phyloP scores from a whole-genome alignment of 768 basidiomycete genomes.

The Fomitopsis serialis region DNA sequence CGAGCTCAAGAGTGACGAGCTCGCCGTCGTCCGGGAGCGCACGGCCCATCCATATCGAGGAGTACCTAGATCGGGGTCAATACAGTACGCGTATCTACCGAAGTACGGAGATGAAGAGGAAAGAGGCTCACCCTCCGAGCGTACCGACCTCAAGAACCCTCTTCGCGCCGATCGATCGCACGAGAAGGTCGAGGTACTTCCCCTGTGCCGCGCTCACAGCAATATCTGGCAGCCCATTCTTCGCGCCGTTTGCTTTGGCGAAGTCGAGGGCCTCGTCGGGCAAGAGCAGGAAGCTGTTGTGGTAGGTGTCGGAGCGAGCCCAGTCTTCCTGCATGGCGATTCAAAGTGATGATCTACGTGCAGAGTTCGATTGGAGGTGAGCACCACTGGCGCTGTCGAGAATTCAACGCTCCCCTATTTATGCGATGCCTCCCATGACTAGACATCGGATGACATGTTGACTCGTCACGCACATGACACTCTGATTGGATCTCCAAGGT shows the following conservation, averaged over 20 bases:
- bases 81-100: no score
- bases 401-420: no score
- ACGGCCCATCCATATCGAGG: constrained; percentile 30
- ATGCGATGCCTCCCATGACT: no score
- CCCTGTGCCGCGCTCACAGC: constrained; percentile 51
- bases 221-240: constrained; percentile 44
- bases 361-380: background rate
- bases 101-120: background rate
- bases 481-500: no score
- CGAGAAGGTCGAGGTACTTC: constrained; percentile 51
- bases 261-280: constrained; percentile 39
- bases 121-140: constrained; percentile 48
- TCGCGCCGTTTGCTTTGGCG: constrained; percentile 34
- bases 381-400: no score
- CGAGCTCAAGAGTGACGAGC: constrained; percentile 41
- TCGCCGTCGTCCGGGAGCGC: constrained; percentile 45
- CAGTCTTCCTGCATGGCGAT: constrained; percentile 27
- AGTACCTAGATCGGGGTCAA: constrained; percentile 20
- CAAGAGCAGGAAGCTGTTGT: constrained; percentile 47
- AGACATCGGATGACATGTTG: no score
- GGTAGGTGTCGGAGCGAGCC: constrained; percentile 48
- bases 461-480: no score
- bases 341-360: no score
- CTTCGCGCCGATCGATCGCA: constrained; percentile 46
- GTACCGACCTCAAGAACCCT: constrained; percentile 62